These are phyloP conservation scores for Pistacia atlantica DNA, from an alignment of 345 rosid species.

Conservation along the genomic window DNA sequence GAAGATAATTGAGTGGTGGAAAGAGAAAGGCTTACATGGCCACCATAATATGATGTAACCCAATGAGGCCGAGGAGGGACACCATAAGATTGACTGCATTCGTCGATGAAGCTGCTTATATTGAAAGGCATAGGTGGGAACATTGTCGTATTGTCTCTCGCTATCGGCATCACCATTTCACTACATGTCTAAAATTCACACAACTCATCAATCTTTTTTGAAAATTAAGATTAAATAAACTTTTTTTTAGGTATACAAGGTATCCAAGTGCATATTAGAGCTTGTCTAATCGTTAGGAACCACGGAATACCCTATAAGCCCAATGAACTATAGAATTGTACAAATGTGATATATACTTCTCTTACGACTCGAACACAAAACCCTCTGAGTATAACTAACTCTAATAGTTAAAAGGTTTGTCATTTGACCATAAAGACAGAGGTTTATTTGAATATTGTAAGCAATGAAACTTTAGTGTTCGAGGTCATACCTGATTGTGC, in stretches of 20 bases:
- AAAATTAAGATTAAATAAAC: too few species aligned
- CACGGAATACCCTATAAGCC: too few species aligned
- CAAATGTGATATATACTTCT: too few species aligned
- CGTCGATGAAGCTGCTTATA: neutral
- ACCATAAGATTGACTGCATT: slow-evolving; percentile 20
- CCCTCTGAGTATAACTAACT: too few species aligned
- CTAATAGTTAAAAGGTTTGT: too few species aligned
- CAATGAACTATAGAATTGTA: too few species aligned
- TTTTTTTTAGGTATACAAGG: too few species aligned
- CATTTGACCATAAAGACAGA: too few species aligned
- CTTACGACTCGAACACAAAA: too few species aligned
- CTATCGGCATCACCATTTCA: slow-evolving; percentile 58
- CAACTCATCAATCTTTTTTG: too few species aligned
- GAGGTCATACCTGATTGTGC: neutral
- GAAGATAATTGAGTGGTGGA: neutral
- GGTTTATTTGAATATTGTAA: neutral
- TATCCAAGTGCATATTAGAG: too few species aligned
- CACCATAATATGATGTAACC: slow-evolving; percentile 56
- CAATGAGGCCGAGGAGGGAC: slow-evolving; percentile 58
- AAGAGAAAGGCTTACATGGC: slow-evolving; percentile 33
- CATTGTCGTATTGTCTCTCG: slow-evolving; percentile 36
- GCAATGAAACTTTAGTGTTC: neutral
- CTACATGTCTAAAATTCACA: slow-evolving; percentile 37
- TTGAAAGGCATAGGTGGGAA: slow-evolving; percentile 34
- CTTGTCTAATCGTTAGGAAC: too few species aligned